Evolutionary conservation across 75 land plant species (phyloP).

Genomic region (Larix kaempferi): DNA sequence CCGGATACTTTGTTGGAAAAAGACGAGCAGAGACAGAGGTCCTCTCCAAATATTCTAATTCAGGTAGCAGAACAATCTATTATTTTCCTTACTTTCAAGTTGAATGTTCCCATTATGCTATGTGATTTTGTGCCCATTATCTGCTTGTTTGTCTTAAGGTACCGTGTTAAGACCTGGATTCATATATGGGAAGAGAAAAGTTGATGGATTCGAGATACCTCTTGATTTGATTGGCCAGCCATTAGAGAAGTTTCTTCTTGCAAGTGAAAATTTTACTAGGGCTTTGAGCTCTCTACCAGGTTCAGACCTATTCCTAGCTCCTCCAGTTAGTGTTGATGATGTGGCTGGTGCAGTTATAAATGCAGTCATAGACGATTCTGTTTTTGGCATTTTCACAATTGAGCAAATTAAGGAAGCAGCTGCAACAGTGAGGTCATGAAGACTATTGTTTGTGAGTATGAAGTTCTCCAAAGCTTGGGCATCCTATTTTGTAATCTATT

Average conservation of each 20-base stretch:
- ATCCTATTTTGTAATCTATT: no score
- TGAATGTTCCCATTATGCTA: neutral
- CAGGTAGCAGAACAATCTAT: conserved; percentile 45
- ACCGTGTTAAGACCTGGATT: conserved; percentile 89
- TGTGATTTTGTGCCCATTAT: neutral
- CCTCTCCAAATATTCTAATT: conserved; percentile 69
- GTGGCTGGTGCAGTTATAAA: conserved; percentile 75
- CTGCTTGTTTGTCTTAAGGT: conserved; percentile 37
- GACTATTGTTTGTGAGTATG: no score
- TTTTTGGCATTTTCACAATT: conserved; percentile 83
- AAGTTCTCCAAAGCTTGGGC: no score
- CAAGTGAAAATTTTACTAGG: conserved; percentile 56
- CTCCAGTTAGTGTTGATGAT: conserved; percentile 95
- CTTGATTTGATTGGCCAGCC: conserved; percentile 84
- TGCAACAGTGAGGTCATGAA: conserved; percentile 26
- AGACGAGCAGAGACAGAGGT: conserved; percentile 90
- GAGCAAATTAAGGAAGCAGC: conserved; percentile 97
- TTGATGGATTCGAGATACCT: conserved; percentile 85
- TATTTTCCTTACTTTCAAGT: neutral
- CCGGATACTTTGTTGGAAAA: conserved; percentile 93
- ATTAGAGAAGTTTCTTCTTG: conserved; percentile 64
- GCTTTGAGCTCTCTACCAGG: conserved; percentile 82
- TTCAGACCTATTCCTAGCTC: conserved; percentile 85
- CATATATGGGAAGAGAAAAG: conserved; percentile 88
- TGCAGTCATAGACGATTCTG: conserved; percentile 65